These are phyloP conservation scores for Backusella psychrophila DNA, from an alignment of 192 early-diverging fungal species.

Conservation along the genomic window DNA sequence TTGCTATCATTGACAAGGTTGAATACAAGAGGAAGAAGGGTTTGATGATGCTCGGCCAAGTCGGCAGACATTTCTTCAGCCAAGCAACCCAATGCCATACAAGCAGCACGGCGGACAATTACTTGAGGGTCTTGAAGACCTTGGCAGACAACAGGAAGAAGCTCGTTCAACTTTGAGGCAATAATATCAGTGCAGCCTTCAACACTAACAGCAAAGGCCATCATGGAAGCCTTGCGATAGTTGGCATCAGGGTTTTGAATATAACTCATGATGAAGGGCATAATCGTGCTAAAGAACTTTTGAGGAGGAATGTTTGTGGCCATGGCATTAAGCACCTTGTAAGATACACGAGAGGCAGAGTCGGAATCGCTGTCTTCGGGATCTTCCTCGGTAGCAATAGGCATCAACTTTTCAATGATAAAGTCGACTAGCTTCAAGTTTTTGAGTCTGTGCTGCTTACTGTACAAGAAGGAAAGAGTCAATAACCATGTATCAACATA, in stretches of 20 bases:
- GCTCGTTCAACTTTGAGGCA: constrained; percentile 67
- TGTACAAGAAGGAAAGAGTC: background rate
- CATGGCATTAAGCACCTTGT: constrained; percentile 70
- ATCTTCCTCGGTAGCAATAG: constrained; percentile 79
- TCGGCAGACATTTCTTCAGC: constrained; percentile 79
- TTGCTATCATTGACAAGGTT: constrained; percentile 75
- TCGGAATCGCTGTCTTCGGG: constrained; percentile 80
- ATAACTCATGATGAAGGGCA: constrained; percentile 69
- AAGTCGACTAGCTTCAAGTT: constrained; percentile 80
- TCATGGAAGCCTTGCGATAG: constrained; percentile 83
- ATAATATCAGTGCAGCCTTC: constrained; percentile 88
- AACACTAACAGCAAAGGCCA: constrained; percentile 74
- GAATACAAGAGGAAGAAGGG: constrained; percentile 82
- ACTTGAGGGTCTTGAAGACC: constrained; percentile 79
- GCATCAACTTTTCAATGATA: constrained; percentile 76
- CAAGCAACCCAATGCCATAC: constrained; percentile 78
- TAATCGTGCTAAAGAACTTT: constrained; percentile 79
- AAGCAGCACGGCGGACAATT: constrained; percentile 79
- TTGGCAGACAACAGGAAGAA: constrained; percentile 68
- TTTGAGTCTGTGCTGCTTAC: constrained; percentile 77
- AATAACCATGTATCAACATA: background rate
- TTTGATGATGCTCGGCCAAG: constrained; percentile 74
- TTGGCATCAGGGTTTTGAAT: constrained; percentile 73
- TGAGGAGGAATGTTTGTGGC: constrained; percentile 82
- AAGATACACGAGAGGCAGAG: constrained; percentile 59